phyloP scores from a whole-genome alignment of 2,329 filamentous ascomycete genomes.

The Phymatotrichopsis omnivora region DNA sequence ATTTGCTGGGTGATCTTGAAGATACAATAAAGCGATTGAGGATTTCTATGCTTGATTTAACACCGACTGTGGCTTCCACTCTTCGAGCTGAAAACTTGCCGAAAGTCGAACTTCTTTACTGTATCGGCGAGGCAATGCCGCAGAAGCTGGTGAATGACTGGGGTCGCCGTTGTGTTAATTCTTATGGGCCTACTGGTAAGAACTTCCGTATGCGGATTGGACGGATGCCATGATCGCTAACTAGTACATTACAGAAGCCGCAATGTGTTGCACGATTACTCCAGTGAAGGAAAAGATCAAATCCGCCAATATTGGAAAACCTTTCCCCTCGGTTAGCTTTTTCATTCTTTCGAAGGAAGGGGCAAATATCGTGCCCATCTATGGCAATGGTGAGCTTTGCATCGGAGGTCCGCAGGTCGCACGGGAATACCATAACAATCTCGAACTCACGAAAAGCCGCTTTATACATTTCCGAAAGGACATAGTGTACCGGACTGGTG shows the following conservation, averaged over 20 bases:
- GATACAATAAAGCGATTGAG: constrained; percentile 34
- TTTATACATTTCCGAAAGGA: constrained; percentile 57
- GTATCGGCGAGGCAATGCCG: constrained; percentile 39
- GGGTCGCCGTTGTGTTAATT: constrained; percentile 38
- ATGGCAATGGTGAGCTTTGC: constrained; percentile 39
- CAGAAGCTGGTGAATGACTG: constrained; percentile 36
- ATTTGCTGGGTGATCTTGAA: constrained; percentile 36
- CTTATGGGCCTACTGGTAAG: constrained; percentile 37
- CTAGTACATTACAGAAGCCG: constrained; percentile 34
- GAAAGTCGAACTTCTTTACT: constrained; percentile 38
- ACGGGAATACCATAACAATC: constrained; percentile 37
- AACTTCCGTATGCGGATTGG: background rate
- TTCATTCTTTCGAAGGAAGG: constrained; percentile 34
- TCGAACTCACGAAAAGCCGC: constrained; percentile 19
- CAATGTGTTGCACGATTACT: constrained; percentile 40
- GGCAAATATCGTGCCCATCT: constrained; percentile 34
- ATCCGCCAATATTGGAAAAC: constrained; percentile 37
- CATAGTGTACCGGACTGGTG: constrained; percentile 69
- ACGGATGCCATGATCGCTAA: constrained; percentile 9
- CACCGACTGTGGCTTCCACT: constrained; percentile 37
- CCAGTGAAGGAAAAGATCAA: constrained; percentile 32
- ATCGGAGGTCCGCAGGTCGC: constrained; percentile 41
- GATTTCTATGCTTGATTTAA: constrained; percentile 37
- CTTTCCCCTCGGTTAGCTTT: constrained; percentile 38
- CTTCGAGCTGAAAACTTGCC: constrained; percentile 34